Conservation (phyloP, 345 rosid species). For the Anastatica hierochuntica region DNA sequence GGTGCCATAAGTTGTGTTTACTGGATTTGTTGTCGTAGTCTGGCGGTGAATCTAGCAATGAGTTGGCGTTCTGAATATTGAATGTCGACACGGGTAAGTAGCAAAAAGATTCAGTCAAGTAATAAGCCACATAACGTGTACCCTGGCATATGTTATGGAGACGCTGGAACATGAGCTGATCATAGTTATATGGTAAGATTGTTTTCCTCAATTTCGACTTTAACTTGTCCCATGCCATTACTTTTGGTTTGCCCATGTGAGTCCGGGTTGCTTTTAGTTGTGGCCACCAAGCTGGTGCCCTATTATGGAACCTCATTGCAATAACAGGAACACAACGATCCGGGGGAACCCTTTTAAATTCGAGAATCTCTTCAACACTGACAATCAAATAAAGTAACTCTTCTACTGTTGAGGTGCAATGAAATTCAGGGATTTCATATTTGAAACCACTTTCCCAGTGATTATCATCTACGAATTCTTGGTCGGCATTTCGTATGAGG, state of each 20-base stretch:
- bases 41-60: no score
- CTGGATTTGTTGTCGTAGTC: no score
- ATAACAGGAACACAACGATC: neutral
- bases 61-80: no score
- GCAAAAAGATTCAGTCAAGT: no score
- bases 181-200: no score
- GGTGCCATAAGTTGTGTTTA: no score
- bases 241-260: neutral
- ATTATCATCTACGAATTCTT: neutral
- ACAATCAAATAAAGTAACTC: neutral
- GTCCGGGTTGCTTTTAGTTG: neutral
- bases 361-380: neutral
- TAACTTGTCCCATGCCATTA: neutral
- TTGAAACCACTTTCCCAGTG: neutral
- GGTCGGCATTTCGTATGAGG: neutral
- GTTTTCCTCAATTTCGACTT: no score
- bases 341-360: neutral
- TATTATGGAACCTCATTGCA: neutral
- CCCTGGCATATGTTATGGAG: no score
- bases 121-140: no score
- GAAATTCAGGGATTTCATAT: neutral
- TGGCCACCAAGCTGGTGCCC: neutral
- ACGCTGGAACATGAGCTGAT: no score
- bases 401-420: neutral
- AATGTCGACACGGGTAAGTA: no score